These are phyloP conservation scores for Monascus ruber DNA, from an alignment of 2,329 filamentous ascomycete genomes.

Conservation along the genomic window DNA sequence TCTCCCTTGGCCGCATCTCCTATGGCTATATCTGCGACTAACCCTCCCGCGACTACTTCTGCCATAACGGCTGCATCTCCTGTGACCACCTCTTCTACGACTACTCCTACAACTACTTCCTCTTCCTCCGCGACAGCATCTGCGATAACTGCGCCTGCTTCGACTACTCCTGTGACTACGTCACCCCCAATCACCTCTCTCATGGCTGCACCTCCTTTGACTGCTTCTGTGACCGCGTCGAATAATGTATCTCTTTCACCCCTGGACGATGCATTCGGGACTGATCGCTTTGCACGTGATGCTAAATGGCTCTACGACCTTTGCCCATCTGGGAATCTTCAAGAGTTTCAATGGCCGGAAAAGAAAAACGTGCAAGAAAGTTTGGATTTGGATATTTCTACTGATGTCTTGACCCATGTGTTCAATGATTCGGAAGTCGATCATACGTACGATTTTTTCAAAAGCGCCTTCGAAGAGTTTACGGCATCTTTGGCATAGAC, in stretches of 20 bases:
- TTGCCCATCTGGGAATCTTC: slow-evolving; percentile 15
- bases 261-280: slow-evolving; percentile 9
- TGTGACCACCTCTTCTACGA: slow-evolving; percentile 4
- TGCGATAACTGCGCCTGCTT: slow-evolving; percentile 4
- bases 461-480: slow-evolving; percentile 8
- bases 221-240: not conserved
- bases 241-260: slow-evolving; percentile 3
- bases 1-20: not conserved
- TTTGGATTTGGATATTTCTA: not conserved
- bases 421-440: slow-evolving; percentile 10
- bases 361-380: not conserved
- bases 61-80: not conserved
- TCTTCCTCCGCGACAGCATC: not conserved
- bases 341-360: slow-evolving; percentile 12
- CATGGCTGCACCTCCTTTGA: not conserved
- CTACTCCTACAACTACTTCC: not conserved
- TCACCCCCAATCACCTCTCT: not conserved
- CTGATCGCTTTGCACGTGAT: slow-evolving; percentile 14
- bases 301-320: slow-evolving; percentile 16
- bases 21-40: not conserved
- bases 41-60: not conserved
- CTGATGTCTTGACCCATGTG: slow-evolving; percentile 6
- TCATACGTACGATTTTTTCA: slow-evolving; percentile 5
- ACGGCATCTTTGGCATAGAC: slow-evolving; percentile 5
- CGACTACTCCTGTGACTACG: not conserved